phyloP scores from a whole-genome alignment of 2,329 filamentous ascomycete species.

The Fusarium goolgardi region DNA sequence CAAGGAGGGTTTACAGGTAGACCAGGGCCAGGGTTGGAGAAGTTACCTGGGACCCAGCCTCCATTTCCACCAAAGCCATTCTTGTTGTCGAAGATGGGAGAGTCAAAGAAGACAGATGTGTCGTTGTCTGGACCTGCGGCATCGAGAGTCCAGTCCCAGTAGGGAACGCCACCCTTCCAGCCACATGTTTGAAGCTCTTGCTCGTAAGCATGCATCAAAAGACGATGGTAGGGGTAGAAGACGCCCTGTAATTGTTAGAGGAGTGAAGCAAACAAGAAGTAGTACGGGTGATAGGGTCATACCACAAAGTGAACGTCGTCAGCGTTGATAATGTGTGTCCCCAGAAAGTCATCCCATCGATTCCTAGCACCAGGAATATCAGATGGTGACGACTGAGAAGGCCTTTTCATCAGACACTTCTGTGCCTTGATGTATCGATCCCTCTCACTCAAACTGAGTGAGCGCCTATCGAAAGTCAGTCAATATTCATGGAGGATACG shows the following conservation, averaged over 20 bases:
- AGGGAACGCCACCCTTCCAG: conserved; percentile 42
- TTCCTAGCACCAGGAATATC: conserved; percentile 25
- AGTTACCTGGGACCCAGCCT: conserved; percentile 32
- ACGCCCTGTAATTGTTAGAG: conserved; percentile 6
- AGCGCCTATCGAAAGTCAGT: conserved; percentile 10
- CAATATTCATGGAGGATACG: fast-evolving
- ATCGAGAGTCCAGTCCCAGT: conserved; percentile 43
- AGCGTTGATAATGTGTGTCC: conserved; percentile 33
- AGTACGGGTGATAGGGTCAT: background rate
- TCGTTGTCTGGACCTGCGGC: conserved; percentile 25
- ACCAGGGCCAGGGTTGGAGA: conserved; percentile 23
- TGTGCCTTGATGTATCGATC: conserved; percentile 33
- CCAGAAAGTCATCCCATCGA: conserved; percentile 36
- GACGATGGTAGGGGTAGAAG: conserved; percentile 36
- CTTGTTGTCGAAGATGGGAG: conserved; percentile 49
- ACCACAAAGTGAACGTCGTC: conserved; percentile 32
- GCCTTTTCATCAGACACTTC: conserved; percentile 35
- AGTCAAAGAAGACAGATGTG: conserved; percentile 35
- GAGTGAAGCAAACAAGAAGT: background rate
- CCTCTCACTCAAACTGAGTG: conserved; percentile 17
- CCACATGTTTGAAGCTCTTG: conserved; percentile 40
- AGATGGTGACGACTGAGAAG: conserved; percentile 5
- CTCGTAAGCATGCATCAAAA: conserved; percentile 40
- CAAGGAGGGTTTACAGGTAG: conserved; percentile 32
- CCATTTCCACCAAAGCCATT: conserved; percentile 38